Evolutionary conservation across 148 eudicot species (phyloP), one percentile per base, ranked within the genome.

Genomic region (Persicaria tinctoria): DNA sequence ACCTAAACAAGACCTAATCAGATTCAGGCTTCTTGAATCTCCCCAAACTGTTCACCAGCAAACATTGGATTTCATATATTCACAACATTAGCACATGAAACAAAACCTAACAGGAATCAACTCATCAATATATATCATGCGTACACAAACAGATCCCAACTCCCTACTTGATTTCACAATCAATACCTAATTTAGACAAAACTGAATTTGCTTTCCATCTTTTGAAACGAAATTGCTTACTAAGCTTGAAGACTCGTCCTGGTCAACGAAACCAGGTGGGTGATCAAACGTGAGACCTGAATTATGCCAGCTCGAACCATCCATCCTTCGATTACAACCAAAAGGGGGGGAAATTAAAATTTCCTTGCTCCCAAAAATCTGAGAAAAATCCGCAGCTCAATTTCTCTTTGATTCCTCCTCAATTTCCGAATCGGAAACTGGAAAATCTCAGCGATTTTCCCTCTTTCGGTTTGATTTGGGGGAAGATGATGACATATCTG

Each of bases 251-350:
- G 76, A 54, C 54, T 83, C 83, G 6, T 80, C 80, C 32, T 80
- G 83, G 1, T 77, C 83, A 45, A 54, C 73, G 41, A 51, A 60
- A 46, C 63, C 62, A 27, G 74, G 18, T 48, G 63, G 78, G 2
- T 78, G 78, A 13, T 73, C 80, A 71, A 75, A 79, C 5, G 76
- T 74, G 51, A 76, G 79, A 6, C 73, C 82, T 20, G 85, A 82
- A 62, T 55, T 74, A 23, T 60, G 80, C 45, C 82, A 82, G 73
- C 76, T 79, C 73, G 69, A 73, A 32, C 54, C 63, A 72, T 32
- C 68, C 59, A 51, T 74, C 76, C 47, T 14, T 41, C 2, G 20
- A 18, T 38, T 44, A 14, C 11, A 6, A 66, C 46, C 1, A 12
- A 41, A 41, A 14, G 2, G 41, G 41, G 41, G 41, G 3, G 3